Conservation (phyloP, 768 basidiomycete species). For the Calocera viscosa region DNA sequence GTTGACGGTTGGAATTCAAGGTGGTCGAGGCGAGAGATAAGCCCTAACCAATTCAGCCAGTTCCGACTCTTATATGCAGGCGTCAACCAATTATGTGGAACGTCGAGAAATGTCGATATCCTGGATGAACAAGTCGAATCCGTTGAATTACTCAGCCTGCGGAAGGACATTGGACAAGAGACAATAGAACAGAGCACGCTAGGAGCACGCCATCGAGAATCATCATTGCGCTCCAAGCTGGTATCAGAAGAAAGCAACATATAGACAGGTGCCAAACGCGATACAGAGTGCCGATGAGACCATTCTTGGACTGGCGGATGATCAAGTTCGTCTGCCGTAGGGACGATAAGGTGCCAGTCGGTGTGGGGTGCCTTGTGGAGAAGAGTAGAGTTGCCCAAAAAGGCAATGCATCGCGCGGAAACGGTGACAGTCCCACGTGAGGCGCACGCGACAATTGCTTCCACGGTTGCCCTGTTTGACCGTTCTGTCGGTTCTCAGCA, state of each 20-base stretch:
- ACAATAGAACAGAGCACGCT: neutral
- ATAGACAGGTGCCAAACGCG: neutral
- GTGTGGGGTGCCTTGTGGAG: neutral
- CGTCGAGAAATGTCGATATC: neutral
- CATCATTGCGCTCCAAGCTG: neutral
- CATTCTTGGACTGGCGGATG: neutral
- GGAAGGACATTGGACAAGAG: neutral
- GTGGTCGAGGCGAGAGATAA: neutral
- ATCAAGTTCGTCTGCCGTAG: neutral
- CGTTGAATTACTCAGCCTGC: neutral
- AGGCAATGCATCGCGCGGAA: no score
- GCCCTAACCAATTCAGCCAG: neutral
- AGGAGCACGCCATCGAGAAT: slow-evolving; percentile 7
- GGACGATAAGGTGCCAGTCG: neutral
- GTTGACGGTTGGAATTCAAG: neutral
- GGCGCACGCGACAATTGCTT: neutral
- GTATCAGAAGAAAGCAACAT: neutral
- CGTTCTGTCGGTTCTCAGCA: no score
- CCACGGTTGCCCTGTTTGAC: no score
- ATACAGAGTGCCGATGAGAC: neutral
- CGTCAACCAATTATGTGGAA: neutral
- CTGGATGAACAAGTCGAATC: neutral
- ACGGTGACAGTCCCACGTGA: neutral
- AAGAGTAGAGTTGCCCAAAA: neutral
- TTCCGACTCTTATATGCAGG: neutral